Evolutionary conservation across 345 rosid genomes (phyloP).

Genomic region (Moringa oleifera): DNA sequence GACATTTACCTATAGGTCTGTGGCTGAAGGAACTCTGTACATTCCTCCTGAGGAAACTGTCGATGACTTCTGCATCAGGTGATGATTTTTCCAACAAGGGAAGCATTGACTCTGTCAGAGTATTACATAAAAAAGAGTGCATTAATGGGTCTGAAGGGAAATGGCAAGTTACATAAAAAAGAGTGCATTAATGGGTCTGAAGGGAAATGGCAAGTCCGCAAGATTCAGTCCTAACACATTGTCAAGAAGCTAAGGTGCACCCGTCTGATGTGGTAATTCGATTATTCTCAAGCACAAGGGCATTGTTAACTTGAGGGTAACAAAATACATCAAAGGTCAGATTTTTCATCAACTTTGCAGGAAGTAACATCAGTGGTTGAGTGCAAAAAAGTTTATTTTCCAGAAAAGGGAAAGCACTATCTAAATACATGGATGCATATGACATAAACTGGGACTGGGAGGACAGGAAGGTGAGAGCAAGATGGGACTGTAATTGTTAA

Average conservation of each 20-base stretch:
- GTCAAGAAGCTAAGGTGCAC: constrained; percentile 29
- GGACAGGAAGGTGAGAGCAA: too few relatives aligned
- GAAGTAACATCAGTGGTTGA: background rate
- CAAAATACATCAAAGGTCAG: constrained; percentile 5
- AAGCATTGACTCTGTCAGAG: constrained; percentile 63
- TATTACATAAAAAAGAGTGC: constrained; percentile 38
- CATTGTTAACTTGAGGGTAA: constrained; percentile 69
- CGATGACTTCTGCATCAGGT: constrained; percentile 77
- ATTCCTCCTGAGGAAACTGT: constrained; percentile 90
- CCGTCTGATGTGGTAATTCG: constrained; percentile 67
- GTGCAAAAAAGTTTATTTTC: too few relatives aligned
- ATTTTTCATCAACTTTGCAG: background rate
- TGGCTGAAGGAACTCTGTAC: constrained; percentile 67
- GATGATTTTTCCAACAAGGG: constrained; percentile 79
- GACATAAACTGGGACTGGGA: background rate
- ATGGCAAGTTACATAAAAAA: constrained; percentile 25
- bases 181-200: background rate
- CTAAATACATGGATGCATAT: background rate
- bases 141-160: constrained; percentile 38
- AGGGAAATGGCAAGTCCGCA: background rate
- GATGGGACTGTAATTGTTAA: too few relatives aligned
- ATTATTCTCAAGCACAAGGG: constrained; percentile 67
- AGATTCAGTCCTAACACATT: constrained; percentile 3
- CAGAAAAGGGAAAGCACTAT: background rate
- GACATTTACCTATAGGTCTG: constrained; percentile 64